Evolutionary conservation across 192 early-diverging fungal genomes (phyloP).

Genomic region (Kappamyces sp.): DNA sequence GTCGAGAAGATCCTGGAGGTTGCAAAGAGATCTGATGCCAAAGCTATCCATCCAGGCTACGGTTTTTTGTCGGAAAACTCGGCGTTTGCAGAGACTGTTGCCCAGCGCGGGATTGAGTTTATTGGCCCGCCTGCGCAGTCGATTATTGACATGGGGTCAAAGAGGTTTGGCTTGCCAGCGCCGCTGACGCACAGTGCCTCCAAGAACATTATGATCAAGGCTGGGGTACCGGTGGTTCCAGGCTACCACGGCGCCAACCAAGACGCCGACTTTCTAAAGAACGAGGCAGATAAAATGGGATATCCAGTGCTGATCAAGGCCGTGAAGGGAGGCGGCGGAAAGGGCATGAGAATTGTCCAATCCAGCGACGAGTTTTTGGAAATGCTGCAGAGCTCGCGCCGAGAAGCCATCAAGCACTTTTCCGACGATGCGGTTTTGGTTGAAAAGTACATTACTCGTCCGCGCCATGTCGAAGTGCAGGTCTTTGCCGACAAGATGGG

Average conservation of each 20-base stretch:
- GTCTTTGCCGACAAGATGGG: constrained; percentile 86
- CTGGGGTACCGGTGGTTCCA: constrained; percentile 85
- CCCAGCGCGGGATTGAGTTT: constrained; percentile 62
- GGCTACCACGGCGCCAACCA: constrained; percentile 92
- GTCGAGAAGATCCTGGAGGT: constrained; percentile 77
- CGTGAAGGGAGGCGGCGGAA: constrained; percentile 92
- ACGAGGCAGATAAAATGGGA: constrained; percentile 73
- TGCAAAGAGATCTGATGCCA: constrained; percentile 65
- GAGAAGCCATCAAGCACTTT: constrained; percentile 88
- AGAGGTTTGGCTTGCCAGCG: constrained; percentile 43
- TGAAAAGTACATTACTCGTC: constrained; percentile 83
- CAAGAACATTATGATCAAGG: constrained; percentile 86
- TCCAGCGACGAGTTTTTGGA: constrained; percentile 66
- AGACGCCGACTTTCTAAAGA: constrained; percentile 62
- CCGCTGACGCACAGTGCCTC: constrained; percentile 51
- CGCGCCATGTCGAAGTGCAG: constrained; percentile 94
- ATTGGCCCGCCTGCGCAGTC: constrained; percentile 86
- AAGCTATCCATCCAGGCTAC: constrained; percentile 95
- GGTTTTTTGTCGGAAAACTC: constrained; percentile 95
- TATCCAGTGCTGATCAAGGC: constrained; percentile 98
- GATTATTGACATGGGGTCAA: constrained; percentile 89
- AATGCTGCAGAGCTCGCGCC: constrained; percentile 76
- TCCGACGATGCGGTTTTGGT: constrained; percentile 83
- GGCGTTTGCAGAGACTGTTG: constrained; percentile 73
- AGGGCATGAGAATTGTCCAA: constrained; percentile 90